Conservation (phyloP, 768 basidiomycete genomes). For the Mycena vulgaris region DNA sequence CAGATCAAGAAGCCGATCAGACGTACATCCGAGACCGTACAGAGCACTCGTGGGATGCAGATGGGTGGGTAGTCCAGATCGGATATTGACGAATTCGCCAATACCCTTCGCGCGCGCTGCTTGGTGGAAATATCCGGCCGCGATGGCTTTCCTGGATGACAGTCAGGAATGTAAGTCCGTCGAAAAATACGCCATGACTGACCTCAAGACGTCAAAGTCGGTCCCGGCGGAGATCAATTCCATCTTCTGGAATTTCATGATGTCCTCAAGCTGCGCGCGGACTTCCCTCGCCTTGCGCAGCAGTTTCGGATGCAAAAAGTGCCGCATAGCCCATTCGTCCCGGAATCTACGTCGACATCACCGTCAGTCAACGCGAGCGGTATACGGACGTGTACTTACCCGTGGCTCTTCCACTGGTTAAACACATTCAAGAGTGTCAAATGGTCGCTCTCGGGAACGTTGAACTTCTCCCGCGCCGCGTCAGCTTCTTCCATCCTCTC, state of each 20-base stretch:
- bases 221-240: slow-evolving; percentile 92
- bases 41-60: slow-evolving; percentile 97
- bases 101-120: slow-evolving; percentile 98
- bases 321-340: slow-evolving; percentile 95
- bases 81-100: slow-evolving; percentile 97
- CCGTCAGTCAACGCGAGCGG: neutral
- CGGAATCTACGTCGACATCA: slow-evolving; percentile 71
- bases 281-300: slow-evolving; percentile 97
- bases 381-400: slow-evolving; percentile 63
- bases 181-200: slow-evolving; percentile 34
- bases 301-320: slow-evolving; percentile 97
- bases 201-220: slow-evolving; percentile 92
- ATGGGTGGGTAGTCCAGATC: slow-evolving; percentile 95
- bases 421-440: slow-evolving; percentile 96
- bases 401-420: slow-evolving; percentile 97
- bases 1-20: slow-evolving; percentile 4
- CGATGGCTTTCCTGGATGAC: slow-evolving; percentile 88
- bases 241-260: slow-evolving; percentile 99
- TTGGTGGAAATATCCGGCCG: slow-evolving; percentile 99
- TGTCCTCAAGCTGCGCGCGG: slow-evolving; percentile 95
- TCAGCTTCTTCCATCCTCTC: slow-evolving; percentile 98
- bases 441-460: slow-evolving; percentile 98
- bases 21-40: slow-evolving; percentile 95
- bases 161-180: slow-evolving; percentile 5
- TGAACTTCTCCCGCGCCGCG: slow-evolving; percentile 97